Base-by-base conservation (phyloP, 2,329 filamentous ascomycete genomes). In the Sarocladium oryzae region DNA sequence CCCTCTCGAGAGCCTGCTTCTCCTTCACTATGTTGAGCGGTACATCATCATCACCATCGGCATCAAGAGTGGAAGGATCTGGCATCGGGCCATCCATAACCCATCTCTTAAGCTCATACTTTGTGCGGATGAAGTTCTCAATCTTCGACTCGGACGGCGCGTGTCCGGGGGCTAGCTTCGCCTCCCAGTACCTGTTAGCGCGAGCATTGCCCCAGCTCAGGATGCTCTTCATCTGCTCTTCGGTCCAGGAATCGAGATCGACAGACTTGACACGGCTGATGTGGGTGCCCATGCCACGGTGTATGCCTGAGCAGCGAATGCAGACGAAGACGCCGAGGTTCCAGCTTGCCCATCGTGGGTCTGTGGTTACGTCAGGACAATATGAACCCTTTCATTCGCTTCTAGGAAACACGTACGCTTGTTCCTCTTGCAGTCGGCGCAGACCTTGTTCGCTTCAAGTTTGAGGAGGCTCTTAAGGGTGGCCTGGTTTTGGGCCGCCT, bases 141-240 rank as follows among this genome's bases (percentile, higher is more conserved):
- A 99, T 97, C 78, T 99, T 99, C 58, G 88, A 81, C 74, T 99
- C 95, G 20, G 92, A 96, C 1, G 93, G 93, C 43, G 92, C 83
- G 69, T 99, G 93, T 54, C 91, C 91, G 13, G 86, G 73, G 2
- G 92, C 90, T 63, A 99, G 73, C 73, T 97, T 99, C 56, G 88
- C 82, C 71, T 99, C 95, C 92, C 92, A 99, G 69, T 97, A 96
- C 76, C 95, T 97, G 75, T 99, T 99, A 52, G 93, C 93, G 68
- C 91, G 85, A 52, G 86, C 82, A 68, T 99, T 99, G 54, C 93
- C 93, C 95, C 93, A 99, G 74, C 82, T 89, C 56, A 99, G 69
- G 58, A 99, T 85, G 69, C 89, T 96, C 69, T 93, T 86, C 54
- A 97, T 76, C 74, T 99, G 93, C 69, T 99, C 93, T 68, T 99